Evolutionary conservation across 768 basidiomycete species (phyloP), one percentile per base, ranked within the genome.

Genomic region (Xerocomus spinulosus): DNA sequence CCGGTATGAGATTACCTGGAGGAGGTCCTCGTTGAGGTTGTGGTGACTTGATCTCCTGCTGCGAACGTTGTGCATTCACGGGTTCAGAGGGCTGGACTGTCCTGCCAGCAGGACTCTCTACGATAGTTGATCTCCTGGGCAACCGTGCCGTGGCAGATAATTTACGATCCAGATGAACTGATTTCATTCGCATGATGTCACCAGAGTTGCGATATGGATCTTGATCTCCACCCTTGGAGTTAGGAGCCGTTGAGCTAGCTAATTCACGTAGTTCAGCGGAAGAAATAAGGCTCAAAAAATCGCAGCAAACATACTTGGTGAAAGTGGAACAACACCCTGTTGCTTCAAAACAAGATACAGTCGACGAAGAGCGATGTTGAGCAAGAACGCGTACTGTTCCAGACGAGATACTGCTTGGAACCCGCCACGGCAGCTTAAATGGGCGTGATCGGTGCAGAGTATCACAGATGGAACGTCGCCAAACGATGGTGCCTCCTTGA

Each of bases 351-450:
- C 77, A 25, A 90, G 78, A 68, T 93, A 98, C 44, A 99, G 73
- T 60, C 95, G 79, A 55, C 94, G 77, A 46, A 99, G 74, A 17
- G 95, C 96, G 20, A 98, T 96, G 62, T 97, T 97, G 44, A 99
- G 73, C 48, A 99, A 70, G 75, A 94, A 99, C 2, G 96, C 91
- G 66, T 96, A 99, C 64, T 99, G 96, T 72, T 99, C 96, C 54
- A 99, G 70, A 48, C 95, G 77, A 51, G 94, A 92, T 14, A 96
- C 96, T 15, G 89, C 77, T 61, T 90, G 87, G 69, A 98, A 97
- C 10, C 94, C 92, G 20, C 69, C 61, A 47, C 80, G 73, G 59
- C 85, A 89, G 14, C 77, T 78, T 23, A 69, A 58, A 61, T 84
- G 82, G 8, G 77, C 82, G 64, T 95, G 93, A 13, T 85, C 82